Evolutionary conservation across 1,284 basidiomycete genomes (phyloP).

Genomic region (Schizophyllum commune): DNA sequence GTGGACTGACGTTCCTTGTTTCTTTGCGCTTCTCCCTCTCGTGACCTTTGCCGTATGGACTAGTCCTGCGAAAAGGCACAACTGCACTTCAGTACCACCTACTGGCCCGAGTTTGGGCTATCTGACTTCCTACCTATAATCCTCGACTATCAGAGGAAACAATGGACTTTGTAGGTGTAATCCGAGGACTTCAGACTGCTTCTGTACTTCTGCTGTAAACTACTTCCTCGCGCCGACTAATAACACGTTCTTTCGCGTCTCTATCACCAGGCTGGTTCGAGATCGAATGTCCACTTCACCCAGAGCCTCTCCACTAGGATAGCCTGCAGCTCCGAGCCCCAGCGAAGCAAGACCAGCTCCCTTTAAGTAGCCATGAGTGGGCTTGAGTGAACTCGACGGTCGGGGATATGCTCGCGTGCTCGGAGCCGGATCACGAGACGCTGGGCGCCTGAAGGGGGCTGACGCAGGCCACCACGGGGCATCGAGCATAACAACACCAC

Average conservation of each 20-base stretch:
- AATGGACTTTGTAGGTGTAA: conserved; percentile 32
- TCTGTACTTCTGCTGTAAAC: too few relatives aligned
- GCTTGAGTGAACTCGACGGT: background rate
- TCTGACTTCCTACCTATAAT: conserved; percentile 82
- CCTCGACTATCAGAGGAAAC: conserved; percentile 76
- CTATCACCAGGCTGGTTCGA: too few relatives aligned
- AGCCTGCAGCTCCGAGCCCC: too few relatives aligned
- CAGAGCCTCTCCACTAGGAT: too few relatives aligned
- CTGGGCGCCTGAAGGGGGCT: background rate
- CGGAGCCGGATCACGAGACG: background rate
- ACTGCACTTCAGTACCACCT: conserved; percentile 85
- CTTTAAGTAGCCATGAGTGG: too few relatives aligned
- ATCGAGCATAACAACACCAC: background rate
- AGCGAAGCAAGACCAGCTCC: too few relatives aligned
- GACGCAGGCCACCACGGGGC: background rate
- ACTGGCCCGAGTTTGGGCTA: conserved; percentile 95
- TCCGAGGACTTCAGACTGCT: too few relatives aligned
- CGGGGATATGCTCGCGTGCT: background rate
- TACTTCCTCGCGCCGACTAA: too few relatives aligned
- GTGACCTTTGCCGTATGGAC: background rate
- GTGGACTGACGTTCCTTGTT: too few relatives aligned
- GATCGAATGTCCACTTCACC: too few relatives aligned
- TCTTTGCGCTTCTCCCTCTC: background rate
- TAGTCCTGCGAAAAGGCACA: conserved; percentile 79
- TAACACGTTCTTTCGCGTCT: too few relatives aligned